Percentiles rank a stretch among this genome's conserved stretches.
Conservation (phyloP, 2,329 filamentous ascomycete genomes). For the Apiospora rasikravindrae region DNA sequence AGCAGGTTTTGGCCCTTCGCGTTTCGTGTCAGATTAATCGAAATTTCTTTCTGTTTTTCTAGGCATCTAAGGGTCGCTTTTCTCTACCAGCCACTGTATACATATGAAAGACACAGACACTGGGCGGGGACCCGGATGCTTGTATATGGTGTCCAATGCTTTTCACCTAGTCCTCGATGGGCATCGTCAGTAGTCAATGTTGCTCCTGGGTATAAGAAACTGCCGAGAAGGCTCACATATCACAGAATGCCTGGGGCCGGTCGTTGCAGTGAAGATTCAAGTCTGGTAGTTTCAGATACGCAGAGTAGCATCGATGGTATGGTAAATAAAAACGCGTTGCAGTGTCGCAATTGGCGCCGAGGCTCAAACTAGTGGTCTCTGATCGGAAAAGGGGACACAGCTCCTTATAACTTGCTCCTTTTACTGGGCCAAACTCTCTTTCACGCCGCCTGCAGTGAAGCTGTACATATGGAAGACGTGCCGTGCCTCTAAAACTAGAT, state of each 20-base stretch:
- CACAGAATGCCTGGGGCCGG: background rate
- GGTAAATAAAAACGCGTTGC: too few species aligned
- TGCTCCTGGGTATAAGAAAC: background rate
- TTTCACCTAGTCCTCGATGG: background rate
- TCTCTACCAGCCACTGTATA: background rate
- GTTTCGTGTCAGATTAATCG: background rate
- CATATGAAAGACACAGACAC: background rate
- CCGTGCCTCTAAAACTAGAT: background rate
- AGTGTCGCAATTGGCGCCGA: too few species aligned
- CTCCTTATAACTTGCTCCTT: background rate
- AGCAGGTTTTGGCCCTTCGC: background rate
- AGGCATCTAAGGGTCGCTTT: background rate
- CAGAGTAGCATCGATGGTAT: background rate
- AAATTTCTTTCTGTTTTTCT: background rate
- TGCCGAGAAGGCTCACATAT: background rate
- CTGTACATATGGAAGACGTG: background rate
- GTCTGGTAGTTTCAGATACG: too few species aligned
- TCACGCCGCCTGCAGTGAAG: background rate
- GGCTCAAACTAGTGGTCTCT: too few species aligned
- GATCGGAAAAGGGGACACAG: background rate
- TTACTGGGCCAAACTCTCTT: background rate
- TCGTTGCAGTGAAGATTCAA: background rate
- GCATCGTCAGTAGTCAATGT: background rate
- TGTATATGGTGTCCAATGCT: background rate
- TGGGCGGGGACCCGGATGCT: background rate